These are phyloP conservation scores for Excoecaria agallocha DNA, from an alignment of 345 rosid genomes.

Conservation along the genomic window DNA sequence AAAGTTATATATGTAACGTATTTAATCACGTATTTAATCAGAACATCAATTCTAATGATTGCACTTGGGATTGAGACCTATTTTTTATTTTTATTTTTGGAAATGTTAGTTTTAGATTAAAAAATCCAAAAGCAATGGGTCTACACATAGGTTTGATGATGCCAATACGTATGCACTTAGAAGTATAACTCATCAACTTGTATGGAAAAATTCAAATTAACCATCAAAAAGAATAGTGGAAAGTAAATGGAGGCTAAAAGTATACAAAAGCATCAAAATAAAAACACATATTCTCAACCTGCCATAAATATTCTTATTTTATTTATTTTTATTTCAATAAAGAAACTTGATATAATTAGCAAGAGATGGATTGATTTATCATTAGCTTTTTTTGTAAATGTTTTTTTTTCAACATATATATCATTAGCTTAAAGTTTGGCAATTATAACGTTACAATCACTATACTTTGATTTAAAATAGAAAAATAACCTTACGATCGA, in stretches of 20 bases:
- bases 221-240: slow-evolving; percentile 18
- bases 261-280: slow-evolving; percentile 6
- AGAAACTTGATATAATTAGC: background rate
- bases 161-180: background rate
- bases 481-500: too few relatives aligned
- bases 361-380: too few relatives aligned
- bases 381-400: too few relatives aligned
- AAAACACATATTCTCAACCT: slow-evolving; percentile 10
- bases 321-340: background rate
- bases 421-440: too few relatives aligned
- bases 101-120: background rate
- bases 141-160: background rate
- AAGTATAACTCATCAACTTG: background rate
- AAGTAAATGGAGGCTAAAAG: slow-evolving; percentile 20
- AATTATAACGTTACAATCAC: too few relatives aligned
- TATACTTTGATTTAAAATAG: too few relatives aligned
- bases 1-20: too few relatives aligned
- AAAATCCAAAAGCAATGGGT: background rate
- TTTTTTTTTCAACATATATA: too few relatives aligned
- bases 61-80: too few relatives aligned
- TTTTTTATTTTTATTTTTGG: background rate
- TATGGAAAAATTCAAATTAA: slow-evolving; percentile 10
- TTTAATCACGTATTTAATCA: too few relatives aligned
- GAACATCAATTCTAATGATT: too few relatives aligned
- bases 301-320: background rate